Evolutionary conservation across 2,329 filamentous ascomycete species (phyloP).

Genomic region (Penicillium sp.): DNA sequence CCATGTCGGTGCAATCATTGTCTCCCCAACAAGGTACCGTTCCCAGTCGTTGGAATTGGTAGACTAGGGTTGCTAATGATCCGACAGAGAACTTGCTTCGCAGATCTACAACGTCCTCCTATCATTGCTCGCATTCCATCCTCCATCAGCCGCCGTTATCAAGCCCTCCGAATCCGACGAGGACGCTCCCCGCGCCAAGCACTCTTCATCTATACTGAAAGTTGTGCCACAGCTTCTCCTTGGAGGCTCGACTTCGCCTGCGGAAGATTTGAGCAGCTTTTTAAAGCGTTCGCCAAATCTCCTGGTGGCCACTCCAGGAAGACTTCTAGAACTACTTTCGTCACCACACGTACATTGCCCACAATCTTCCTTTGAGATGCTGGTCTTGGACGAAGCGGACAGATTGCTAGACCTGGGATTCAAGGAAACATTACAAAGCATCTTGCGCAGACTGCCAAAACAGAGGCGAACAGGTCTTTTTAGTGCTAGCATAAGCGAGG

Average conservation of each 20-base stretch:
- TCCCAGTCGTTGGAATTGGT: background rate
- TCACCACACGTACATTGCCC: constrained; percentile 87
- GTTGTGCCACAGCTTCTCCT: constrained; percentile 87
- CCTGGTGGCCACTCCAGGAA: constrained; percentile 86
- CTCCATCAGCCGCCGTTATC: constrained; percentile 65
- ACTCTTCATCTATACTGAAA: constrained; percentile 56
- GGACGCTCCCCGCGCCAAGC: constrained; percentile 41
- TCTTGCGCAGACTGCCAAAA: constrained; percentile 83
- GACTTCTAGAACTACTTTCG: constrained; percentile 83
- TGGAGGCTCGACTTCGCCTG: constrained; percentile 79
- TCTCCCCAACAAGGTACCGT: constrained; percentile 75
- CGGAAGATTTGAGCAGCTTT: constrained; percentile 86
- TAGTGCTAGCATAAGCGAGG: constrained; percentile 94
- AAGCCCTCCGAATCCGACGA: constrained; percentile 52
- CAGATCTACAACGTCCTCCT: constrained; percentile 86
- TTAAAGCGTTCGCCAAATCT: constrained; percentile 84
- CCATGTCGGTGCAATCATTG: constrained; percentile 87
- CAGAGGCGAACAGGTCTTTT: constrained; percentile 92
- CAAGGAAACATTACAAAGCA: constrained; percentile 85
- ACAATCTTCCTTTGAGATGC: constrained; percentile 85
- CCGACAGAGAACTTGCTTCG: constrained; percentile 76
- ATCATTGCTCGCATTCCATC: constrained; percentile 81
- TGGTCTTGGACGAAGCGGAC: constrained; percentile 95
- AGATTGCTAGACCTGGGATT: constrained; percentile 91
- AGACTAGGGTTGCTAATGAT: background rate